Base-by-base conservation (phyloP, 1,139 yeast species). In the Sugiyamaella xylanicola region DNA sequence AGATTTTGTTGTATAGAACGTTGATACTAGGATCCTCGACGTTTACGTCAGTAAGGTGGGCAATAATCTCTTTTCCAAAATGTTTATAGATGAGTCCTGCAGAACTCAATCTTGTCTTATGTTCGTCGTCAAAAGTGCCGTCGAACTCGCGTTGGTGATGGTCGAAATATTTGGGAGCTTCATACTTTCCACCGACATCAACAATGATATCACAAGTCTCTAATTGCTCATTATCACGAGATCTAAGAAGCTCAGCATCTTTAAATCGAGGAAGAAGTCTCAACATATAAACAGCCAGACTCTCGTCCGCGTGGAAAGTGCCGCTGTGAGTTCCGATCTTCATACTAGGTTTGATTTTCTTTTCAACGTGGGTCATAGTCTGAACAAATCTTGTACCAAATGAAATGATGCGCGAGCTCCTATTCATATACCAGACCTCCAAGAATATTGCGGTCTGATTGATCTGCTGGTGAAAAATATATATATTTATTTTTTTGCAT, bases 11-110 rank as follows among this genome's bases (percentile, higher is more conserved):
- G 71, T 86, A 89, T 56, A 93, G 74, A 45, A 84, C 72, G 22
- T 85, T 87, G 9, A 51, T 27, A n/a, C 76, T 72, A 2, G 65
- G 52, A 5, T 69, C 68, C 1, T 68, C 72, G n/a, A 59, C 56
- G 7, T 44, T 39, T 19, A 59, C 58, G 40, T 76, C 73, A n/a
- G 76, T 66, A 17, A 77, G 62, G 50, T 74, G 69, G 15, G 74
- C 65, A 56, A 93, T 83, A 58, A 92, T 86, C 51, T 87, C 89
- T 66, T 83, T 83, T 61, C 99, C 99, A 68, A 83, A 93, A 73
- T 93, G 98, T 73, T 91, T 92, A 77, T 87, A 93, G 39, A 93
- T 83, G 59, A 93, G 79, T 21, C 99, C 99, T 15, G 99, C 99
- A 56, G 96, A 87, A 15, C 96, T 87, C 60, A 93, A 79, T 70